phyloP scores from a whole-genome alignment of 208 protist species.

The Crithidia thermophila region DNA sequence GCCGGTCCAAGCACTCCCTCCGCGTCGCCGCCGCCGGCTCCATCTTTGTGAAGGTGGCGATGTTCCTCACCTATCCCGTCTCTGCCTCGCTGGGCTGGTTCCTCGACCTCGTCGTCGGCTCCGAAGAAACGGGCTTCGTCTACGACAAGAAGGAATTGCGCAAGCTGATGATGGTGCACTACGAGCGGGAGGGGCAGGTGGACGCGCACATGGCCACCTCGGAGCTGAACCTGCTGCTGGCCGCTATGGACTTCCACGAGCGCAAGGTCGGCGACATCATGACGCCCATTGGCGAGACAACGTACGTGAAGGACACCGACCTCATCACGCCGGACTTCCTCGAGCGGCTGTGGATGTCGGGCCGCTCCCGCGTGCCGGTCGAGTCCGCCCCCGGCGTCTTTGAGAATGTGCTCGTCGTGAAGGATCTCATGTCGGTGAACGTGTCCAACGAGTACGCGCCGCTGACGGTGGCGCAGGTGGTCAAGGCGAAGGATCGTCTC shows the following conservation, averaged over 20 bases:
- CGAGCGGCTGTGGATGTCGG: conserved; percentile 76
- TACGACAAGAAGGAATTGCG: conserved; percentile 89
- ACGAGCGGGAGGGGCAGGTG: conserved; percentile 55
- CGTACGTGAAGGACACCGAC: conserved; percentile 60
- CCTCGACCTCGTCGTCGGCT: conserved; percentile 76
- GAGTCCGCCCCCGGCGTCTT: conserved; percentile 43
- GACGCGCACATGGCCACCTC: conserved; percentile 58
- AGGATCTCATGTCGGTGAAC: conserved; percentile 74
- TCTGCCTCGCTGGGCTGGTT: conserved; percentile 76
- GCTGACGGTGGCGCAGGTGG: conserved; percentile 73
- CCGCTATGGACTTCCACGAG: conserved; percentile 92
- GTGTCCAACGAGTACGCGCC: conserved; percentile 24
- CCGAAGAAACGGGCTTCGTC: conserved; percentile 74
- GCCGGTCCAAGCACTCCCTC: conserved; percentile 88
- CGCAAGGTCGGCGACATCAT: conserved; percentile 81
- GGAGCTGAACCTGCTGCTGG: conserved; percentile 84
- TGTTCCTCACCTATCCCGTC: conserved; percentile 80
- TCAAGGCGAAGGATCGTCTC: conserved; percentile 60
- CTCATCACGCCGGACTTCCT: conserved; percentile 78
- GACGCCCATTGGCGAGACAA: conserved; percentile 68
- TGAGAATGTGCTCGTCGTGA: conserved; percentile 72
- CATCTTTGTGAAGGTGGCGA: conserved; percentile 75
- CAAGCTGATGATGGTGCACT: conserved; percentile 88
- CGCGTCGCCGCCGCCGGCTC: conserved; percentile 76
- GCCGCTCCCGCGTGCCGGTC: conserved; percentile 86